Conservation (phyloP, 768 basidiomycete species). For the Cystobasidium tubakii region DNA sequence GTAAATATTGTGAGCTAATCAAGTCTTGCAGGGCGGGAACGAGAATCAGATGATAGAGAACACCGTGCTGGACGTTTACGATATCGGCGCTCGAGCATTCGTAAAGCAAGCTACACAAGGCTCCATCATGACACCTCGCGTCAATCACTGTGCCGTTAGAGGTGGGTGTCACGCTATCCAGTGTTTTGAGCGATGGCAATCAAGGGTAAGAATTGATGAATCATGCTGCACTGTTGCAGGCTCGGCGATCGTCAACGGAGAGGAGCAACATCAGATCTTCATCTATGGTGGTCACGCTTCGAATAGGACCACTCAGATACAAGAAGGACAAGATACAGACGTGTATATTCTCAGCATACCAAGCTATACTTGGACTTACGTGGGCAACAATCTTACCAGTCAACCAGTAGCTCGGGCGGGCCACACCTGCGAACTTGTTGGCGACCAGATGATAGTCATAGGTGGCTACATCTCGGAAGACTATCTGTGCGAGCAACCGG, state of each 20-base stretch:
- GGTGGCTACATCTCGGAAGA: constrained; percentile 38
- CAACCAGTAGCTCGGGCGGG: constrained; percentile 37
- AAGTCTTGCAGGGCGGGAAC: constrained; percentile 4
- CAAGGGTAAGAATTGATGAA: too few relatives aligned
- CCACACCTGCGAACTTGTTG: constrained; percentile 37
- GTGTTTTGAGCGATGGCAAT: neutral
- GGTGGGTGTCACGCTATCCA: neutral
- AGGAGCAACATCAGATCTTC: constrained; percentile 37
- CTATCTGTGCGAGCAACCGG: constrained; percentile 42
- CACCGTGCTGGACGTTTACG: constrained; percentile 38
- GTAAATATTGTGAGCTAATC: too few relatives aligned
- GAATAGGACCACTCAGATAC: constrained; percentile 37
- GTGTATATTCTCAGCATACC: constrained; percentile 40
- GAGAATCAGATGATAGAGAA: constrained; percentile 30
- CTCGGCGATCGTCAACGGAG: constrained; percentile 37
- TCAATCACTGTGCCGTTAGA: constrained; percentile 43
- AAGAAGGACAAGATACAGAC: constrained; percentile 34
- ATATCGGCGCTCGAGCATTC: constrained; percentile 38
- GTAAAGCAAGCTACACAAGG: constrained; percentile 40
- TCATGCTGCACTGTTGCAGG: too few relatives aligned
- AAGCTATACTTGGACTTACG: constrained; percentile 39
- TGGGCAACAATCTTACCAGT: constrained; percentile 31
- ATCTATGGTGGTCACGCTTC: constrained; percentile 41
- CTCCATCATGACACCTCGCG: constrained; percentile 21
- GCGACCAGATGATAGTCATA: constrained; percentile 40